These are phyloP conservation scores for Solanum corneliomulleri DNA, from an alignment of 257 asterid genomes.

Conservation along the genomic window DNA sequence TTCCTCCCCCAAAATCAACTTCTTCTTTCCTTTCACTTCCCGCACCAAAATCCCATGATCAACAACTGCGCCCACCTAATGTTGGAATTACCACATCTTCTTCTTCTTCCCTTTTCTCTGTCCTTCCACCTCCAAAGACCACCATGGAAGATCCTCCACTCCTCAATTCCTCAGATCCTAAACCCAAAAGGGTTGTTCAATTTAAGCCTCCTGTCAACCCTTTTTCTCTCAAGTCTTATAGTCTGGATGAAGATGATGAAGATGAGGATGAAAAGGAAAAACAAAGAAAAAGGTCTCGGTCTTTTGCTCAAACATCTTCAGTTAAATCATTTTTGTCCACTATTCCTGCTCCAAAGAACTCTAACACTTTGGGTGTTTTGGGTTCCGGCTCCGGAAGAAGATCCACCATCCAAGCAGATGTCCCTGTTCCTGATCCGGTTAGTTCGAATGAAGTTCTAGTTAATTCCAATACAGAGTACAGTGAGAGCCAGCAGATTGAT, in stretches of 20 bases:
- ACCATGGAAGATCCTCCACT: neutral
- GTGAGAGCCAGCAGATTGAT: constrained; percentile 13
- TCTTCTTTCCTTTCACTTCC: neutral
- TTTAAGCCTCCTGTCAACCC: constrained; percentile 59
- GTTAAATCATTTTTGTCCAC: constrained; percentile 42
- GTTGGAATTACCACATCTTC: constrained; percentile 10
- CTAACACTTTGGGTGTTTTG: constrained; percentile 51
- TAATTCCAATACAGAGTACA: constrained; percentile 9
- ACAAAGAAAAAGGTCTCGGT: constrained; percentile 25
- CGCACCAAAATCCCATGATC: constrained; percentile 8
- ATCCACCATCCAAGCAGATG: constrained; percentile 54
- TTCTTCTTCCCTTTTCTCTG: constrained; percentile 25
- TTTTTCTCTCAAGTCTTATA: neutral
- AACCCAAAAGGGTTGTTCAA: constrained; percentile 53
- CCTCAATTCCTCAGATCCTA: neutral
- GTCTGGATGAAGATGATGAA: constrained; percentile 14
- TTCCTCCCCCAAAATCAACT: neutral
- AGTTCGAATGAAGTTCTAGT: constrained; percentile 7
- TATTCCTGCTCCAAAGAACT: constrained; percentile 75
- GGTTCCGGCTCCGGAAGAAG: constrained; percentile 45
- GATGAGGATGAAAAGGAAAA: constrained; percentile 49
- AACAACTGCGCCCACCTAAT: neutral
- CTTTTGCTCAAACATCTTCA: constrained; percentile 22
- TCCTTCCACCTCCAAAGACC: constrained; percentile 25
- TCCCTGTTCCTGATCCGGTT: constrained; percentile 17